These are phyloP conservation scores for Penicillium decumbens DNA, from an alignment of 2,329 filamentous ascomycete genomes.

Conservation along the genomic window DNA sequence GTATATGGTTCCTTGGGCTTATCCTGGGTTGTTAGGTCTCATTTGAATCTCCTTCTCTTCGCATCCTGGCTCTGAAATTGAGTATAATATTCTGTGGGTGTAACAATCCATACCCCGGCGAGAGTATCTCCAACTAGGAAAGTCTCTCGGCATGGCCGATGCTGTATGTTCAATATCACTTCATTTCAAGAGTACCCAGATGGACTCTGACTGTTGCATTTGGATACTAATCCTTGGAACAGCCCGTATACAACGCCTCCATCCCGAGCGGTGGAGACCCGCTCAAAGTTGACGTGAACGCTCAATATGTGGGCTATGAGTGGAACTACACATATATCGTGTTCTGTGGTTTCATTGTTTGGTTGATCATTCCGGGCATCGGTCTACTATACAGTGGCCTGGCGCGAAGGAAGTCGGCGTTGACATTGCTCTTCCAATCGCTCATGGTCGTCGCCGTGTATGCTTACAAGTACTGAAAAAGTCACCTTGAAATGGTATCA, in stretches of 20 bases:
- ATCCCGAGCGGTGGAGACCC: conserved; percentile 54
- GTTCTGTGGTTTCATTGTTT: conserved; percentile 58
- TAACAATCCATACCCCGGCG: too few relatives aligned
- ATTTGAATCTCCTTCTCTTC: not conserved
- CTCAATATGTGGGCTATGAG: conserved; percentile 56
- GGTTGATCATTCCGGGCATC: conserved; percentile 63
- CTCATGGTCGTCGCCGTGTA: conserved; percentile 47
- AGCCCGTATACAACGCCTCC: conserved; percentile 35
- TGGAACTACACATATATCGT: conserved; percentile 58
- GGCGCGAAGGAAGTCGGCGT: conserved; percentile 57
- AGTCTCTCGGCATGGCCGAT: conserved; percentile 7
- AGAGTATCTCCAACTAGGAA: not conserved
- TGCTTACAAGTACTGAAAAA: conserved; percentile 6
- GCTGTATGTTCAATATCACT: conserved; percentile 1
- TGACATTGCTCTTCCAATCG: conserved; percentile 60
- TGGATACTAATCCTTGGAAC: not conserved
- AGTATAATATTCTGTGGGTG: not conserved
- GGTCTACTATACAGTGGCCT: conserved; percentile 62
- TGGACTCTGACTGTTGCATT: not conserved
- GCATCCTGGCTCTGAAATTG: not conserved
- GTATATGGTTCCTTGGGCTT: not conserved
- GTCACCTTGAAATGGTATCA: not conserved
- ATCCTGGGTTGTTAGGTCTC: not conserved
- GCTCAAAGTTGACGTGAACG: conserved; percentile 52
- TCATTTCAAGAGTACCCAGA: not conserved